These are phyloP conservation scores for Gryganskiella cystojenkinii DNA, from an alignment of 192 early-diverging fungal genomes.

Conservation along the genomic window DNA sequence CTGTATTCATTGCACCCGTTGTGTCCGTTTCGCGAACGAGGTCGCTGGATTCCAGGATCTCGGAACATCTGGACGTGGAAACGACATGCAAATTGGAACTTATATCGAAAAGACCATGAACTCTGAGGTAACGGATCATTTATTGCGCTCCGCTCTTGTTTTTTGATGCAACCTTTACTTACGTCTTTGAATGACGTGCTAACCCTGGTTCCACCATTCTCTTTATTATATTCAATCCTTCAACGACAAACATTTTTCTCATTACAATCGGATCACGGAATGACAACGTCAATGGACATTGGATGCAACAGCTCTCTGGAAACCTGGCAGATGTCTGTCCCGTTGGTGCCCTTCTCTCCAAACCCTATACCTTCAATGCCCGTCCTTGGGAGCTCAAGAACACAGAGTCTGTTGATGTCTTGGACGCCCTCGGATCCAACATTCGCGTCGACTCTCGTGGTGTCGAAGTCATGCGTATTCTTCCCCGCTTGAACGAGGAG, in stretches of 20 bases:
- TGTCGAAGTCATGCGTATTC: conserved; percentile 94
- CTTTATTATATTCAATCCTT: too few species aligned
- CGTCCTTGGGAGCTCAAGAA: conserved; percentile 98
- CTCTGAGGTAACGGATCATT: conserved; percentile 80
- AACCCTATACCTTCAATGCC: conserved; percentile 94
- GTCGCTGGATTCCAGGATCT: conserved; percentile 95
- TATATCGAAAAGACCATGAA: conserved; percentile 90
- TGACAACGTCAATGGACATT: background rate
- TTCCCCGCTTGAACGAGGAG: conserved; percentile 97
- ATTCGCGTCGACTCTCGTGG: conserved; percentile 97
- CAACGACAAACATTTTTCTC: too few species aligned
- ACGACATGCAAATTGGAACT: conserved; percentile 98
- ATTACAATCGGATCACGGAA: too few species aligned
- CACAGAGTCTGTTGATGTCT: conserved; percentile 95
- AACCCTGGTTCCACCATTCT: too few species aligned
- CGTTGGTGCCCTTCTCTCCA: conserved; percentile 96
- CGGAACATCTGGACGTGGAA: conserved; percentile 95
- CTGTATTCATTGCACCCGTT: conserved; percentile 99
- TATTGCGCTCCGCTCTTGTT: background rate
- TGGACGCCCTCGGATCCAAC: conserved; percentile 95
- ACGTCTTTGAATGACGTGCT: too few species aligned
- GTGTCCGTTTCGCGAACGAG: conserved; percentile 98
- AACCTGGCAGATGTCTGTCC: conserved; percentile 99
- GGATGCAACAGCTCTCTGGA: conserved; percentile 77
- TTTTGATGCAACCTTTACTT: too few species aligned